Evolutionary conservation across 805 yeast genomes (phyloP).

Genomic region (Ogataea neopini): DNA sequence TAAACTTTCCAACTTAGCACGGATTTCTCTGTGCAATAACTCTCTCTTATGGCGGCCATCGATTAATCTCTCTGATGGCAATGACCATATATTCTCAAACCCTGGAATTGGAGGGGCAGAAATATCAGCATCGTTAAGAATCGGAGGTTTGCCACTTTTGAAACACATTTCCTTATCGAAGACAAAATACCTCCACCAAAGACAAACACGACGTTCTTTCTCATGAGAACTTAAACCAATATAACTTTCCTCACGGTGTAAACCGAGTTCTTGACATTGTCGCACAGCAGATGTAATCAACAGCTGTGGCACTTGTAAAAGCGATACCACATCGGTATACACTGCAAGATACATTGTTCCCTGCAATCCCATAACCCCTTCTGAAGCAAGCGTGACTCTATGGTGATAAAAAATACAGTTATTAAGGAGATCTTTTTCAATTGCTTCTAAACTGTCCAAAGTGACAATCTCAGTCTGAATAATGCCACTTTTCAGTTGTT

Average conservation of each 20-base stretch:
- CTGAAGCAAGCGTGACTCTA: constrained; percentile 48
- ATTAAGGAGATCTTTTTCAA: constrained; percentile 35
- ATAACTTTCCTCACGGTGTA: constrained; percentile 51
- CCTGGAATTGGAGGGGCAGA: constrained; percentile 33
- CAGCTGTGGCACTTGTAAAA: constrained; percentile 43
- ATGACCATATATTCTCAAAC: constrained; percentile 26
- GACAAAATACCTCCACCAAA: constrained; percentile 54
- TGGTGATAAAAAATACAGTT: constrained; percentile 55
- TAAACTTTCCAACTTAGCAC: constrained; percentile 12
- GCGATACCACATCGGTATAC: constrained; percentile 36
- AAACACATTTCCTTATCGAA: constrained; percentile 47
- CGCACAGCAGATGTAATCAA: constrained; percentile 49
- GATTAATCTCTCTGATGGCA: constrained; percentile 12
- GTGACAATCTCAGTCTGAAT: constrained; percentile 7
- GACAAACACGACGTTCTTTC: constrained; percentile 35
- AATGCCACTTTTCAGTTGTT: constrained; percentile 4
- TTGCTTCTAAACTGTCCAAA: constrained; percentile 23
- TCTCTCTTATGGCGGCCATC: constrained; percentile 18
- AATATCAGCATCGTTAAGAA: constrained; percentile 43
- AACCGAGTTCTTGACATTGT: constrained; percentile 57
- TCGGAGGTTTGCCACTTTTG: constrained; percentile 51
- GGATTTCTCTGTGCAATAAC: constrained; percentile 6
- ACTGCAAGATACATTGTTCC: constrained; percentile 50
- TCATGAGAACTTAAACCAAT: constrained; percentile 40
- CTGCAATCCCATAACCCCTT: constrained; percentile 51